Evolutionary conservation across 139 green algal species (phyloP).

Genomic region (Cymbomonas tetramitiformis): DNA sequence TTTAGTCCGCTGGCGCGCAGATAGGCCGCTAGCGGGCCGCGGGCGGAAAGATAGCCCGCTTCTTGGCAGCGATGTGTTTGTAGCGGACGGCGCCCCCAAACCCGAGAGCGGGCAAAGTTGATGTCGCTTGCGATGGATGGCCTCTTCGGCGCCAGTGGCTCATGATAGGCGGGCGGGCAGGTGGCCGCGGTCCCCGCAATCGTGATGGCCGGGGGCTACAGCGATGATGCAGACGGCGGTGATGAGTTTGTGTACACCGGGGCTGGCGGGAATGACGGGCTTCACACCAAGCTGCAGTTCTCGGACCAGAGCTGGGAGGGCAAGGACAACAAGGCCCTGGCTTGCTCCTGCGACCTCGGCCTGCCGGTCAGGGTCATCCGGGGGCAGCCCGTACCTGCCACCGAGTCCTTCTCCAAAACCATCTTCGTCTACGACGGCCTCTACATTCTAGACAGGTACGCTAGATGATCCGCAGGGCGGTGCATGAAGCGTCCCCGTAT

Average conservation of each 20-base stretch:
- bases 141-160: no score
- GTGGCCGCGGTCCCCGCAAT: background rate
- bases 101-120: no score
- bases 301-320: conserved; percentile 29
- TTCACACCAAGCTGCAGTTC: conserved; percentile 18
- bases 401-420: background rate
- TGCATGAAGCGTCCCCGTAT: no score
- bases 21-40: no score
- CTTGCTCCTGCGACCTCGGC: conserved; percentile 41
- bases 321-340: conserved; percentile 33
- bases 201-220: background rate
- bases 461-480: no score
- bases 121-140: no score
- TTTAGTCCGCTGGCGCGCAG: no score
- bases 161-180: no score
- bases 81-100: no score
- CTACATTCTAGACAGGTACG: no score
- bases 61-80: no score
- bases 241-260: conserved; percentile 1
- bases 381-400: conserved; percentile 19
- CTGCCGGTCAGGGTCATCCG: conserved; percentile 40
- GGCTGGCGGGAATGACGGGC: background rate
- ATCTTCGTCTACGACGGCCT: conserved; percentile 8
- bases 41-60: no score
- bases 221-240: background rate